Base-by-base conservation (phyloP, 2,329 filamentous ascomycete species). In the Berkeleyomyces basicola region DNA sequence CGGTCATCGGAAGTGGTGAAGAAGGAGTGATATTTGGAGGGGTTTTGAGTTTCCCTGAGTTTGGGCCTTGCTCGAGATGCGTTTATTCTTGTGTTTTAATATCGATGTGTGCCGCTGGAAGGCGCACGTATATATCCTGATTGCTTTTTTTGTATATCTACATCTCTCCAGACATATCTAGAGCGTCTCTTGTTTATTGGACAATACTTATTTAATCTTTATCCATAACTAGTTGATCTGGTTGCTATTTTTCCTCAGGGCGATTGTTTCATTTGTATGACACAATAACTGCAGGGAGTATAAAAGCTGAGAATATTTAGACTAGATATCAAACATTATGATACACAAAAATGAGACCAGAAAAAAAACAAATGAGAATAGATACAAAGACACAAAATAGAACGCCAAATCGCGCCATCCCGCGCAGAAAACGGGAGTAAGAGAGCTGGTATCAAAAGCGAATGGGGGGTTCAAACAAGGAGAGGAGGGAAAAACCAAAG, bases 371-470 rank as follows among this genome's bases (percentile, higher is more conserved):
- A n/a, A n/a, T n/a, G n/a, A n/a, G 11, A 39, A 58, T 3, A 58
- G 39, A 16, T 9, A 1, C 37, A 58, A 42, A 14, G n/a, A 40
- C 11, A 58, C 37, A 58, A 40, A 7, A 58, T 23, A 42, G 23
- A 58, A 58, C 37, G 40, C 40, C 55, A n/a, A 10, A 43, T 42
- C 23, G 40, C 55, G 55, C 51, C 51, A 57, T 14, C 7, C 51
- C 51, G 36, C 36, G 23, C 36, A 60, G 49, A 47, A 4, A 60
- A 14, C 23, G 44, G 33, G 36, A 39, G 36, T n/a, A 46, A 60
- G 44, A 40, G 31, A 60, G 37, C 23, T 53, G 49, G 49, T 53
- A 60, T 60, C 43, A 60, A 60, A 49, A 33, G n/a, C 31, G 33
- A 16, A 31, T 11, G 10, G n/a, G 9, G 33, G 5, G 49, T 55